A percentile compares a stretch with the other conserved stretches of the same genome.
Evolutionary conservation across 2,329 filamentous ascomycete species (phyloP).

Genomic region (Fusarium brachygibbosum): DNA sequence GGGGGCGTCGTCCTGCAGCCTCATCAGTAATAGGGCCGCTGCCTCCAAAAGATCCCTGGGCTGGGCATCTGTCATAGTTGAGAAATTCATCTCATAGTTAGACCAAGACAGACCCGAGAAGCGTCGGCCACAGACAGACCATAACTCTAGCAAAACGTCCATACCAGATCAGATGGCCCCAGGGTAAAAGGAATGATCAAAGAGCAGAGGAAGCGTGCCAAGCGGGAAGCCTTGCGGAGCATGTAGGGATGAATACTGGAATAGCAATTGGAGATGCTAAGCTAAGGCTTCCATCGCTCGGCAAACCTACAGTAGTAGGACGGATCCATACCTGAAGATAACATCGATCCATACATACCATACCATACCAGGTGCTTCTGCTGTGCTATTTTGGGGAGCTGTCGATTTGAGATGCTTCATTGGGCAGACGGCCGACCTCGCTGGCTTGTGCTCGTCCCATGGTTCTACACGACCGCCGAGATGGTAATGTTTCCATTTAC

Average conservation of each 20-base stretch:
- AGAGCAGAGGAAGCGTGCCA: slow-evolving; percentile 6
- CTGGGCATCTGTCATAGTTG: slow-evolving; percentile 43
- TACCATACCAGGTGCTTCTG: slow-evolving; percentile 31
- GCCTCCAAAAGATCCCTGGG: slow-evolving; percentile 41
- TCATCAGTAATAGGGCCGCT: slow-evolving; percentile 42
- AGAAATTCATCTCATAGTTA: slow-evolving; percentile 19
- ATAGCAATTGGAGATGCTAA: slow-evolving; percentile 33
- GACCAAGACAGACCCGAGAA: slow-evolving; percentile 10
- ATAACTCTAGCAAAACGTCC: slow-evolving; percentile 29
- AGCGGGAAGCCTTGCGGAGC: slow-evolving; percentile 34
- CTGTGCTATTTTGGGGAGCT: slow-evolving; percentile 44
- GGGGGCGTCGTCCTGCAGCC: slow-evolving; percentile 35
- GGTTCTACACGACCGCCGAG: slow-evolving; percentile 39
- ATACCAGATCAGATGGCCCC: slow-evolving; percentile 22
- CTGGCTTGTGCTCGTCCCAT: slow-evolving; percentile 39
- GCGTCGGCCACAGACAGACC: slow-evolving; percentile 32
- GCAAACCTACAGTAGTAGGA: slow-evolving; percentile 27
- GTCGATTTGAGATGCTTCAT: slow-evolving; percentile 30
- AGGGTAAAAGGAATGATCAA: slow-evolving; percentile 27
- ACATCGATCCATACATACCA: slow-evolving; percentile 43
- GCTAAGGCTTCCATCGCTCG: slow-evolving; percentile 27
- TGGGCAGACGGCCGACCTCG: slow-evolving; percentile 28
- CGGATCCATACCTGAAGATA: slow-evolving; percentile 41
- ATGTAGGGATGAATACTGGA: slow-evolving; percentile 29
- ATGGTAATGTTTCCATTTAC: slow-evolving; percentile 30